Base-by-base conservation (phyloP, 164 flowering plant genomes). In the Tetrastigma voinierianum region DNA sequence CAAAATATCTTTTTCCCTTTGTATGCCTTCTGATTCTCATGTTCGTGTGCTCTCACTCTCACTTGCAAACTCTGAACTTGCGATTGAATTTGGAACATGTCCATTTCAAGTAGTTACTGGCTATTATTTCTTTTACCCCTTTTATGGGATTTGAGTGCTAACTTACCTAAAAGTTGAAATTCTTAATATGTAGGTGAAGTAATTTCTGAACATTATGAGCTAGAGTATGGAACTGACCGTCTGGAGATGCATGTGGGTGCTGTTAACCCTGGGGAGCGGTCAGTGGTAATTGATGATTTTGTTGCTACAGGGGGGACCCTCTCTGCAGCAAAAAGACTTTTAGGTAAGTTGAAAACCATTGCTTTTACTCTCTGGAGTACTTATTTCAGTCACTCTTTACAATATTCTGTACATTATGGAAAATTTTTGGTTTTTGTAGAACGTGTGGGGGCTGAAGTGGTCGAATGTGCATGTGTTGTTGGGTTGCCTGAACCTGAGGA, bases 281-380 rank as follows among this genome's bases (percentile, higher is more conserved):
- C 86, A 48, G 10, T 94, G 62, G 74, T 94, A 18, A 84, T 94
- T 69, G 98, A 94, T 80, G 98, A 94, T 80, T 70, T 94, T 69
- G 90, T 94, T 16, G 98, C 98, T 21, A 94, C 98, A 3, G 98
- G 98, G 12, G 98, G 98, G 47, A 94, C 98, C 40, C 83, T 94
- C 2, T 83, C 86, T 56, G 98, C 98, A 8, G 94, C 95, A 45
- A 86, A 87, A 25, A 83, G 75, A 25, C 93, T 94, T 65, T 69
- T 94, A 72, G 97, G 98, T 91, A 68, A 53, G 60, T 32, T 67
- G 32, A 67, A 19, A 9, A 6, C 24, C 17, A 19, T 21, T 4
- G 7, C 56, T 40, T 67, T 4, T 2, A 2, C 21, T 19, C 10
- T 61, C 45, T 48, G 20, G 16, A 4, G 6, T 40, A 51, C 54